Conservation (phyloP, 768 basidiomycete genomes). For the Lentinula detonsa region DNA sequence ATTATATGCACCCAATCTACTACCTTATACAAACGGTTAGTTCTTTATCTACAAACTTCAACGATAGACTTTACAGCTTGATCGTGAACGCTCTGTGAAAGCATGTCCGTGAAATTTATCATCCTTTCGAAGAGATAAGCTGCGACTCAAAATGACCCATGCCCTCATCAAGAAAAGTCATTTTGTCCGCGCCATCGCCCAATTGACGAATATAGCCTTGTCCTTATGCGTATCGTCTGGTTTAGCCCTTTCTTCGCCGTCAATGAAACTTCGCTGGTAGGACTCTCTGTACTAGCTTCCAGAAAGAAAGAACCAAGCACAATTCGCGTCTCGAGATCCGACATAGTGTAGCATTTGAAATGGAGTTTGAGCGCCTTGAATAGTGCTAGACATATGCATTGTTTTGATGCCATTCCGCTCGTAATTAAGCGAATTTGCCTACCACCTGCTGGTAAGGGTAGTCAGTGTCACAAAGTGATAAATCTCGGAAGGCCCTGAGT, state of each 20-base stretch:
- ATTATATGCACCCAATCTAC: too few relatives aligned
- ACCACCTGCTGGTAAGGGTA: slow-evolving; percentile 20
- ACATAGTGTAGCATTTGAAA: slow-evolving; percentile 13
- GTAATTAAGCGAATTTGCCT: too few relatives aligned
- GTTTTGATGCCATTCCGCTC: slow-evolving; percentile 13
- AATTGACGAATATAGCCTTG: slow-evolving; percentile 20
- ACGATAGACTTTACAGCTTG: slow-evolving; percentile 19
- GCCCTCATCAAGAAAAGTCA: slow-evolving; percentile 24
- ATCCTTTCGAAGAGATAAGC: background rate
- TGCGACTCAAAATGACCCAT: slow-evolving; percentile 24
- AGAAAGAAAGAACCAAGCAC: slow-evolving; percentile 21
- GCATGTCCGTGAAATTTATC: background rate
- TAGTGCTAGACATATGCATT: slow-evolving; percentile 15
- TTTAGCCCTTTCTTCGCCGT: slow-evolving; percentile 22
- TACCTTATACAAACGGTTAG: slow-evolving; percentile 1
- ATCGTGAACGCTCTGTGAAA: slow-evolving; percentile 14
- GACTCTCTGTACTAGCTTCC: slow-evolving; percentile 19
- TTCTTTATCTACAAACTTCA: slow-evolving; percentile 17
- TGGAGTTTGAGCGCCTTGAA: background rate
- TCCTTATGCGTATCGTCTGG: slow-evolving; percentile 9
- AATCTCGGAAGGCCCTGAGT: slow-evolving; percentile 10
- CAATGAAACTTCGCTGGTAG: slow-evolving; percentile 20
- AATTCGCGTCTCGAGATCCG: slow-evolving; percentile 23
- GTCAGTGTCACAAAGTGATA: slow-evolving; percentile 9
- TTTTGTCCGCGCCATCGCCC: slow-evolving; percentile 24